A percentile compares a stretch with the other conserved stretches of the same genome.
Conservation (phyloP, 495 filamentous ascomycete genomes). For the Penicillium taxi region DNA sequence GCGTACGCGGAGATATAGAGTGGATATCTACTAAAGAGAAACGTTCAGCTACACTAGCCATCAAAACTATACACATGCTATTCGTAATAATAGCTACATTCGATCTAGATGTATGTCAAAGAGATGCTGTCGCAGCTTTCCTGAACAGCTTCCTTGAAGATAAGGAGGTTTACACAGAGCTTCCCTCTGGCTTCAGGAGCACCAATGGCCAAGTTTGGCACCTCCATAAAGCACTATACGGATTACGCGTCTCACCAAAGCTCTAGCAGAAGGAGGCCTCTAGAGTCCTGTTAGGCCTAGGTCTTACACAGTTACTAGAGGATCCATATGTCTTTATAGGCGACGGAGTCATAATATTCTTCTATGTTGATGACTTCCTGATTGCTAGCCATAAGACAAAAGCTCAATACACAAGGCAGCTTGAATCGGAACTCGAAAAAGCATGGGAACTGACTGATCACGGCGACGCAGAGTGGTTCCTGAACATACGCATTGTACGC, state of each 20-base stretch:
- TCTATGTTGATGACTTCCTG: conserved; percentile 20
- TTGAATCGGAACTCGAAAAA: conserved; percentile 2
- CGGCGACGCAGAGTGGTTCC: conserved; percentile 10
- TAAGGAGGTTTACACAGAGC: conserved; percentile 1
- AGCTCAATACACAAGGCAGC: neutral
- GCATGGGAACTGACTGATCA: conserved; percentile 8
- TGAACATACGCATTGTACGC: conserved; percentile 12
- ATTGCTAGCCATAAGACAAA: conserved; percentile 1
- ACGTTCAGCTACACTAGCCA: conserved; percentile 7
- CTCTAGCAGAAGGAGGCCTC: conserved; percentile 18
- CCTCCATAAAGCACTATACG: conserved; percentile 15
- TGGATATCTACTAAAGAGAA: conserved; percentile 4
- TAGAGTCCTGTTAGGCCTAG: conserved; percentile 10
- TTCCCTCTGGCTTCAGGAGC: conserved; percentile 7
- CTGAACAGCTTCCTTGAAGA: conserved; percentile 6
- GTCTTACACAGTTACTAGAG: conserved; percentile 9
- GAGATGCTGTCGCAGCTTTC: conserved; percentile 7
- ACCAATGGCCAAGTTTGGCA: neutral
- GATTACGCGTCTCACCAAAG: conserved; percentile 13
- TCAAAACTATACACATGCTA: conserved; percentile 1
- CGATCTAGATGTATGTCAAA: conserved; percentile 4
- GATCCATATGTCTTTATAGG: conserved; percentile 15
- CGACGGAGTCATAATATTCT: conserved; percentile 14
- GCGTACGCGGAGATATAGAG: conserved; percentile 11
- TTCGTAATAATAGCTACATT: conserved; percentile 4